Conservation (phyloP, 2,329 filamentous ascomycete genomes). For the Pestalotiopsis sp. region DNA sequence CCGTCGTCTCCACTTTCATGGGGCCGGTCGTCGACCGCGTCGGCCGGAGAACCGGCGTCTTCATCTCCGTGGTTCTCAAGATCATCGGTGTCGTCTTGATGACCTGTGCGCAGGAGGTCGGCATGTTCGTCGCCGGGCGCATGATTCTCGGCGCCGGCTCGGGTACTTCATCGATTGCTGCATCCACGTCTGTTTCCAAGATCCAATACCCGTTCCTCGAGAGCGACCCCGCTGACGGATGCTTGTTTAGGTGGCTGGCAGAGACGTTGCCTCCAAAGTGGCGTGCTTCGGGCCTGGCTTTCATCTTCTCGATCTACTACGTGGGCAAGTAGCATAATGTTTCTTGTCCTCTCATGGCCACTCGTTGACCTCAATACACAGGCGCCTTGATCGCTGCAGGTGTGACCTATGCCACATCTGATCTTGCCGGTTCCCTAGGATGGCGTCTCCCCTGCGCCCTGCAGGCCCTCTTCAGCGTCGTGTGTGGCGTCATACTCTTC, state of each 20-base stretch:
- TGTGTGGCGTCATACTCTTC: conserved; percentile 15
- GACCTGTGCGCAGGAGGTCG: conserved; percentile 24
- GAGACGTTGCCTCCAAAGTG: conserved; percentile 7
- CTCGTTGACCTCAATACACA: too few relatives aligned
- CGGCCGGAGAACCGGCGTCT: conserved; percentile 27
- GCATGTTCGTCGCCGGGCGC: conserved; percentile 29
- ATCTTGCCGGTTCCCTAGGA: conserved; percentile 35
- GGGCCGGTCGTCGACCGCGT: conserved; percentile 25
- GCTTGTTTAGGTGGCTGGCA: neutral
- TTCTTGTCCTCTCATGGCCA: too few relatives aligned
- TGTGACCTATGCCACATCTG: conserved; percentile 12
- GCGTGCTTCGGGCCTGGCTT: conserved; percentile 11
- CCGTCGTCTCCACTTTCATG: conserved; percentile 19
- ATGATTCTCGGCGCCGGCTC: conserved; percentile 26
- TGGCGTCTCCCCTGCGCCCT: conserved; percentile 38
- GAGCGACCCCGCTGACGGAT: too few relatives aligned
- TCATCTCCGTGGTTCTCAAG: conserved; percentile 18
- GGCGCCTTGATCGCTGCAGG: conserved; percentile 20
- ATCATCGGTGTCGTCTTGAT: conserved; percentile 24
- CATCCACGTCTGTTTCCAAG: neutral
- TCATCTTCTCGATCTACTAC: conserved; percentile 24
- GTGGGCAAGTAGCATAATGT: conserved; percentile 22
- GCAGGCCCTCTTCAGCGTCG: conserved; percentile 32
- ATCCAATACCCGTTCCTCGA: too few relatives aligned
- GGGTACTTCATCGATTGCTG: conserved; percentile 12